phyloP scores from a whole-genome alignment of 225 moss, liverwort and hornwort species.

The Physcomitrellopsis africana region DNA sequence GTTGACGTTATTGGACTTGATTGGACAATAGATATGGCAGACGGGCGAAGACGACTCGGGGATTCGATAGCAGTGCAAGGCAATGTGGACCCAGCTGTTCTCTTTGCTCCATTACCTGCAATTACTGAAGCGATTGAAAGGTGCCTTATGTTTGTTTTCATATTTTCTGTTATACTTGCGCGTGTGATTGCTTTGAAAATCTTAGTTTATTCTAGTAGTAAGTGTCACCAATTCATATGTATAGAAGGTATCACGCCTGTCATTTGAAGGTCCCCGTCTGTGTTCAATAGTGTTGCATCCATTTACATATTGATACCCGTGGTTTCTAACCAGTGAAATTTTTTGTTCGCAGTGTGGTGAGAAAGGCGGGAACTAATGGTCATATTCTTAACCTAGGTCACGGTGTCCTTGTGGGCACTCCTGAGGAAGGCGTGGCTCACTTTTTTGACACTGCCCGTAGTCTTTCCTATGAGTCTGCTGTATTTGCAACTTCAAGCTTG shows the following conservation, averaged over 20 bases:
- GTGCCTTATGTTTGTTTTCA: constrained; percentile 17
- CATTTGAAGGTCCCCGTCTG: background rate
- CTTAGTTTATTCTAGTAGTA: no score
- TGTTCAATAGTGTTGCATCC: background rate
- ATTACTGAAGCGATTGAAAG: constrained; percentile 62
- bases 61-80: constrained; percentile 66
- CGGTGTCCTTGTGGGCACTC: constrained; percentile 73
- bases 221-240: no score
- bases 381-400: constrained; percentile 73
- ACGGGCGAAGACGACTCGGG: constrained; percentile 63
- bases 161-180: no score
- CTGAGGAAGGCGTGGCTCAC: constrained; percentile 65
- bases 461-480: constrained; percentile 44
- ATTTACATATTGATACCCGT: background rate
- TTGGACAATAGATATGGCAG: constrained; percentile 78
- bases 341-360: constrained; percentile 55
- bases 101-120: constrained; percentile 64
- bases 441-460: constrained; percentile 70
- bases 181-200: no score
- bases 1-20: constrained; percentile 71
- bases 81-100: constrained; percentile 68
- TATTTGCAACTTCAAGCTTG: constrained; percentile 37
- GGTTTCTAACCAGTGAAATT: background rate
- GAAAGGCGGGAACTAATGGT: constrained; percentile 56
- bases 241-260: background rate